Conservation (phyloP, 2,329 filamentous ascomycete species). For the Torrubiellomyces zombiae region DNA sequence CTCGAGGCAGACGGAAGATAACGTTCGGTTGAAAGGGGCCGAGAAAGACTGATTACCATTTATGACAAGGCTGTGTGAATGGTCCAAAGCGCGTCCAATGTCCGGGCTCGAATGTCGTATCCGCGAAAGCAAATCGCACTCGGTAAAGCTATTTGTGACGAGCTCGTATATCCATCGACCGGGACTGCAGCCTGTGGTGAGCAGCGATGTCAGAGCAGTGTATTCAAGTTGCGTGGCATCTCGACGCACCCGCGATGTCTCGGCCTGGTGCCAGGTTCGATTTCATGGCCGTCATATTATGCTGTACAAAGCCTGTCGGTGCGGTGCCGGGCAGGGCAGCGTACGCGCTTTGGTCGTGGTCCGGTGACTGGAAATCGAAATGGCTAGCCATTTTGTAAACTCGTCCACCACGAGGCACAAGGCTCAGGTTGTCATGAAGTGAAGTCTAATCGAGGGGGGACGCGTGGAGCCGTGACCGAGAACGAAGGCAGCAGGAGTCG, state of each 20-base stretch:
- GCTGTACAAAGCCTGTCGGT: constrained; percentile 11
- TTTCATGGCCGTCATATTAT: constrained; percentile 17
- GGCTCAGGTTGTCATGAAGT: too few relatives aligned
- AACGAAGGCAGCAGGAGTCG: too few relatives aligned
- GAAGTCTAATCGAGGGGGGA: too few relatives aligned
- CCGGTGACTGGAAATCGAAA: constrained; percentile 13
- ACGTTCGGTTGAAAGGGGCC: constrained; percentile 9
- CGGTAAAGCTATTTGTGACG: constrained; percentile 18
- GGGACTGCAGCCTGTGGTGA: constrained; percentile 17
- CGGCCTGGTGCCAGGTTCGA: constrained; percentile 9
- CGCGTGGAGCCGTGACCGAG: too few relatives aligned
- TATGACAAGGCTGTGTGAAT: constrained; percentile 19
- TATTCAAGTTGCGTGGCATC: not conserved
- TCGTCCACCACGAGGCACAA: too few relatives aligned
- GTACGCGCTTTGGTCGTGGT: constrained; percentile 13
- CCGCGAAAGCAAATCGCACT: constrained; percentile 19
- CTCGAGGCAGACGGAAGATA: constrained; percentile 22
- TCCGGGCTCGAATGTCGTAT: constrained; percentile 14
- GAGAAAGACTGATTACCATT: constrained; percentile 22
- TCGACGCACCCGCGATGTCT: constrained; percentile 12
- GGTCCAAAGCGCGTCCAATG: constrained; percentile 16
- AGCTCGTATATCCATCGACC: constrained; percentile 25
- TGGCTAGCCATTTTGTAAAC: constrained; percentile 12
- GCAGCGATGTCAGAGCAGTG: not conserved
- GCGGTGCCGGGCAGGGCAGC: constrained; percentile 16